Conservation (phyloP, 2,329 filamentous ascomycete genomes). For the Tothia fuscella region DNA sequence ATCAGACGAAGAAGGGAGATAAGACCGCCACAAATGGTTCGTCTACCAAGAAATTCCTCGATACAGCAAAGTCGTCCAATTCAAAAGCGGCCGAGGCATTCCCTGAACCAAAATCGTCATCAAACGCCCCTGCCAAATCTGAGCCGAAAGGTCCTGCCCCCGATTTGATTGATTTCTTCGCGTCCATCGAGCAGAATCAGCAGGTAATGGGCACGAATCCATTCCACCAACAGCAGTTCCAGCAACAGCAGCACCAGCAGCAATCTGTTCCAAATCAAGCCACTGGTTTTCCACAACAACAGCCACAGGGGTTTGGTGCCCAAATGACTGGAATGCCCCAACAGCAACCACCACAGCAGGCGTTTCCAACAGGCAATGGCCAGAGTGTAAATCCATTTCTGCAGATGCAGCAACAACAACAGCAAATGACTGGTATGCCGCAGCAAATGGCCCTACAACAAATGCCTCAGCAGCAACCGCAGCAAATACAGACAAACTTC, state of each 20-base stretch:
- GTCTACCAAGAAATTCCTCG: slow-evolving; percentile 25
- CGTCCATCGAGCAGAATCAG: slow-evolving; percentile 82
- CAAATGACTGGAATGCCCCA: slow-evolving; percentile 6
- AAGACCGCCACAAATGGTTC: slow-evolving; percentile 24
- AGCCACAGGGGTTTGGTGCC: slow-evolving; percentile 10
- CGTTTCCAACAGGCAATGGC: not conserved
- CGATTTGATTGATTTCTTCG: slow-evolving; percentile 90
- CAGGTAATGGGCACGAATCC: slow-evolving; percentile 40
- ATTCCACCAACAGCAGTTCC: slow-evolving; percentile 12
- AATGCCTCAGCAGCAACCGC: slow-evolving; percentile 7
- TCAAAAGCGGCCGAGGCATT: slow-evolving; percentile 19
- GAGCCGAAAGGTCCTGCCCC: slow-evolving; percentile 51
- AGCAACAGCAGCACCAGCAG: slow-evolving; percentile 19
- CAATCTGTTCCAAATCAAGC: too few relatives aligned
- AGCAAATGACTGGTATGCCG: slow-evolving; percentile 13
- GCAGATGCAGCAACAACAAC: slow-evolving; percentile 26
- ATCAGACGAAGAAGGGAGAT: slow-evolving; percentile 55
- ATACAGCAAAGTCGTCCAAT: slow-evolving; percentile 14
- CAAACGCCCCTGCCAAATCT: slow-evolving; percentile 31
- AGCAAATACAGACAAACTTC: slow-evolving; percentile 44
- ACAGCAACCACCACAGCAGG: slow-evolving; percentile 7
- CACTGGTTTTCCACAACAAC: slow-evolving; percentile 16
- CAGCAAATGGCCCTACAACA: slow-evolving; percentile 15
- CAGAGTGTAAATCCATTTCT: slow-evolving; percentile 28
- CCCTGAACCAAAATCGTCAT: slow-evolving; percentile 16